phyloP scores from a whole-genome alignment of 495 filamentous ascomycete species.

The Bathelium albidoporum region DNA sequence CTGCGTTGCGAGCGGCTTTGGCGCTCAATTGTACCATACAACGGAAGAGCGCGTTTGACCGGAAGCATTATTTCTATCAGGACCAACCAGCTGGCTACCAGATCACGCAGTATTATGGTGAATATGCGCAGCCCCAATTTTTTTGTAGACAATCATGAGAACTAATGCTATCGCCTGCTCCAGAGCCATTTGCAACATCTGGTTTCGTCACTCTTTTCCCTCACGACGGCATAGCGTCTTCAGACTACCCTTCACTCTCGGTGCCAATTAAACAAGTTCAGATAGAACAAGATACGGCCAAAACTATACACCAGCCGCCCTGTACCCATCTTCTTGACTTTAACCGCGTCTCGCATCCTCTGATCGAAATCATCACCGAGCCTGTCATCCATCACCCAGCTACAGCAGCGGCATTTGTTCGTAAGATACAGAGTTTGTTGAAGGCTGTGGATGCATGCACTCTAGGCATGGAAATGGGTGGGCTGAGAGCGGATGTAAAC shows the following conservation, averaged over 20 bases:
- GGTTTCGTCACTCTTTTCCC: slow-evolving; percentile 59
- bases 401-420: slow-evolving; percentile 75
- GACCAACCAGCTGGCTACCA: slow-evolving; percentile 95
- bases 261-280: slow-evolving; percentile 88
- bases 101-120: slow-evolving; percentile 89
- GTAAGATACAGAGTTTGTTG: slow-evolving; percentile 81
- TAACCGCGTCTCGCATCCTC: slow-evolving; percentile 81
- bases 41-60: slow-evolving; percentile 68
- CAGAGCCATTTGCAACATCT: slow-evolving; percentile 70
- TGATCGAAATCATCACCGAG: slow-evolving; percentile 90
- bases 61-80: slow-evolving; percentile 98
- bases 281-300: slow-evolving; percentile 95
- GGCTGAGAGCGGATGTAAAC: slow-evolving; percentile 88
- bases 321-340: slow-evolving; percentile 77
- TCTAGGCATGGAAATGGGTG: slow-evolving; percentile 86
- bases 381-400: slow-evolving; percentile 75
- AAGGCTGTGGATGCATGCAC: slow-evolving; percentile 70
- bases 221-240: slow-evolving; percentile 68
- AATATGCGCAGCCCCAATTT: slow-evolving; percentile 8
- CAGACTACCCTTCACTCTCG: slow-evolving; percentile 47
- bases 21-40: slow-evolving; percentile 74
- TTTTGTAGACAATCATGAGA: too few species aligned
- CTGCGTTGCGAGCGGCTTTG: slow-evolving; percentile 78
- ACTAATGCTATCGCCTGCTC: not conserved
- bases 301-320: slow-evolving; percentile 69